Percentiles rank a stretch among this genome's conserved stretches.
These are phyloP conservation scores for Hymenoscyphus albidus DNA, from an alignment of 2,329 filamentous ascomycete genomes.

Conservation along the genomic window DNA sequence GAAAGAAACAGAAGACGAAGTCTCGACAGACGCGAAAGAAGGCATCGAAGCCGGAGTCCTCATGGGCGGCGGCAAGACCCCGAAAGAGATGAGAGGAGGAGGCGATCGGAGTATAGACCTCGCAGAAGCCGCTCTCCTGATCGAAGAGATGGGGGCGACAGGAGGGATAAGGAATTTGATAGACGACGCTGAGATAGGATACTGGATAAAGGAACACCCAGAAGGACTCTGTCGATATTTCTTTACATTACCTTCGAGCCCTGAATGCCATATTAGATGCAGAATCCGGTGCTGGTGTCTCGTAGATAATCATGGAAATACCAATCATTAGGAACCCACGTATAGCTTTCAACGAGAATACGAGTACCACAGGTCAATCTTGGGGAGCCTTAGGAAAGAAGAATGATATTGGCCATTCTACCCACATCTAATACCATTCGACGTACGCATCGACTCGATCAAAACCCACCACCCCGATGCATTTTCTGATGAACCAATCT, in stretches of 20 bases:
- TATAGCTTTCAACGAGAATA: no score
- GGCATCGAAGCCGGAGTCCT: conserved; percentile 31
- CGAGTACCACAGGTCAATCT: no score
- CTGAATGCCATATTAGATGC: no score
- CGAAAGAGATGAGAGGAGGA: conserved; percentile 25
- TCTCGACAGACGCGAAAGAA: conserved; percentile 23
- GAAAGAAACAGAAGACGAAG: conserved; percentile 30
- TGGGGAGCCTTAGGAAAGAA: no score
- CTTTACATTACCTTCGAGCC: background rate
- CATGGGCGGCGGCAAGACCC: conserved; percentile 29
- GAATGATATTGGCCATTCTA: no score
- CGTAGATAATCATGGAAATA: no score
- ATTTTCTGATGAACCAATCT: background rate
- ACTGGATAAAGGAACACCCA: background rate
- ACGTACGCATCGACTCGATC: background rate
- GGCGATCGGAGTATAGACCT: conserved; percentile 15
- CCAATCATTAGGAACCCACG: no score
- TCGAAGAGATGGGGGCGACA: conserved; percentile 9
- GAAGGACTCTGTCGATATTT: background rate
- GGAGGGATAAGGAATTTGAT: conserved; percentile 22
- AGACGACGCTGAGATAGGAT: conserved; percentile 6
- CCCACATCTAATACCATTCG: no score
- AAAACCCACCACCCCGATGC: background rate
- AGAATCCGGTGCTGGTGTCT: no score
- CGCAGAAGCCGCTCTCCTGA: conserved; percentile 17